These are phyloP conservation scores for Stephania yunnanensis DNA, from an alignment of 164 flowering plant genomes.

Conservation along the genomic window DNA sequence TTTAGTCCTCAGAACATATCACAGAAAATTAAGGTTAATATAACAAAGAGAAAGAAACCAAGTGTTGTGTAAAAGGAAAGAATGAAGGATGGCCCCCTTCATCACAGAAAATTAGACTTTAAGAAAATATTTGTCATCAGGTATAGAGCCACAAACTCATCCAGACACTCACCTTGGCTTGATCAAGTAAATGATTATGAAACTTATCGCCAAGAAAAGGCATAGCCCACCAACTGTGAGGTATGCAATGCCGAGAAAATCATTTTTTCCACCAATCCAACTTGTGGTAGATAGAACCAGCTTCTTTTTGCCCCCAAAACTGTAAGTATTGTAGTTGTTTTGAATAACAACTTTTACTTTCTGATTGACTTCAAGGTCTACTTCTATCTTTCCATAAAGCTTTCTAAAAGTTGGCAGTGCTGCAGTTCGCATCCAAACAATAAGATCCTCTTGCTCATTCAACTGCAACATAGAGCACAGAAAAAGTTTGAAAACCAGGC, in stretches of 20 bases:
- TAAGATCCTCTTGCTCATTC: constrained; percentile 85
- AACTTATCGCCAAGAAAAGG: constrained; percentile 56
- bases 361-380: constrained; percentile 51
- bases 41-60: background rate
- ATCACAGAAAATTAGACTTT: too few species aligned
- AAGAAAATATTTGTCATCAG: too few species aligned
- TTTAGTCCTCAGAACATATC: background rate
- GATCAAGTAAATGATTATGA: constrained; percentile 48
- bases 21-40: background rate
- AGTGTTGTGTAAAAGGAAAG: background rate
- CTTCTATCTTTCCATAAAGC: constrained; percentile 73
- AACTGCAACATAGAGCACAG: constrained; percentile 37
- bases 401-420: constrained; percentile 86
- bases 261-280: constrained; percentile 89
- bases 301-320: constrained; percentile 68
- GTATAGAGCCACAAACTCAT: background rate
- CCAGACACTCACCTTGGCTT: constrained; percentile 62
- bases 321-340: constrained; percentile 81
- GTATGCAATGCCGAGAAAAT: constrained; percentile 73
- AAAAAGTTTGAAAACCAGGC: background rate
- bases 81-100: background rate
- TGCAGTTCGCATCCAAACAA: constrained; percentile 97
- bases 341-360: constrained; percentile 42
- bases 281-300: constrained; percentile 75
- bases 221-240: constrained; percentile 64